Evolutionary conservation across 73 alveolate genomes (phyloP), one percentile per base, ranked within the genome.

Genomic region (Halteria grandinella): DNA sequence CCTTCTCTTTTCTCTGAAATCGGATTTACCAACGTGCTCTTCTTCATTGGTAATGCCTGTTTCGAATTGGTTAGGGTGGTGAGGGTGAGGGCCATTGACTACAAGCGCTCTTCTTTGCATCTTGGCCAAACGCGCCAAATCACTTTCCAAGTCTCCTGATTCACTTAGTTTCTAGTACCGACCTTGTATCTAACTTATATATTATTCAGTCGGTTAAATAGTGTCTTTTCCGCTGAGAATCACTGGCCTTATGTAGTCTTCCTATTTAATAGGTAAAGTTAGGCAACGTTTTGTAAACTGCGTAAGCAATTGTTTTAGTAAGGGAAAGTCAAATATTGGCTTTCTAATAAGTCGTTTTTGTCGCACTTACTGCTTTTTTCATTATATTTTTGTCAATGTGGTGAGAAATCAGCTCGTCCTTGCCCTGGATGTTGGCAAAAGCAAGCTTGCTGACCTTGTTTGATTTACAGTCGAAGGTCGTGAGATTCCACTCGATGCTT

Each of bases 401-500:
- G 39, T 70, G 84, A 57, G 49, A 23, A 49, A 31, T 45, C 36
- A 70, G 54, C 28, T 49, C 74, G 18, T 89, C 97, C n/a, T 79
- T 91, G 24, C 99, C 99, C 75, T 94, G 90, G 51, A 89, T 85
- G 79, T 90, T 92, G 25, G 95, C 97, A 87, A 85, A 94, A 32
- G 95, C 69, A 11, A 94, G 71, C 72, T 91, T 87, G 57, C 99
- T 89, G 36, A 89, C 87, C 25, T 15, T 86, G 57, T 75, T 81
- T 92, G 91, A 44, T 44, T 83, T 37, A 39, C 78, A 62, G 41
- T 62, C 78, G 12, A 91, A 72, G 60, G 94, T 91, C 69, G 74
- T 82, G 55, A 45, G 62, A 24, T 85, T 52, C 99, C 99, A 94
- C 58, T 94, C 90, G 48, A 73, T 89, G 40, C 82, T 83, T 54